Evolutionary conservation across 768 basidiomycete species (phyloP).

Genomic region (Suillus cothurnatus): DNA sequence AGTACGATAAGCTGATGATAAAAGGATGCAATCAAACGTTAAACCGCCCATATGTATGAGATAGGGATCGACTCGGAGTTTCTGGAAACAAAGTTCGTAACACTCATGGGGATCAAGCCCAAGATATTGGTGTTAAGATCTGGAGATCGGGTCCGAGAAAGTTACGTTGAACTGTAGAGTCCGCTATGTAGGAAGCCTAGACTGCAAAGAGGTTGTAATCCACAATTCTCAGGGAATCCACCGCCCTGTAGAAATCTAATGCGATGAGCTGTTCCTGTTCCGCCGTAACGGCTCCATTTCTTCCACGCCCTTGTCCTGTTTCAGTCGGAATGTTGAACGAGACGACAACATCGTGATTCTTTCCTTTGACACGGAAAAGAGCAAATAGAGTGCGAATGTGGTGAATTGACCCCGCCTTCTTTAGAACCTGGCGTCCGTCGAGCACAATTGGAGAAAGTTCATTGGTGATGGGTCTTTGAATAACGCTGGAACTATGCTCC

Average conservation of each 20-base stretch:
- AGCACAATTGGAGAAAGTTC: conserved; percentile 67
- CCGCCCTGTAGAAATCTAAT: conserved; percentile 55
- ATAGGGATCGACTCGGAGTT: not conserved
- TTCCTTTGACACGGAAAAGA: conserved; percentile 73
- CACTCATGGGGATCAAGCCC: not conserved
- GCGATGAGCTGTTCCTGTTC: conserved; percentile 33
- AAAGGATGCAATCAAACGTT: not conserved
- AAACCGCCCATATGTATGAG: not conserved
- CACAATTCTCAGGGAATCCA: conserved; percentile 61
- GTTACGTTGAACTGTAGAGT: not conserved
- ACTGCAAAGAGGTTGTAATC: conserved; percentile 70
- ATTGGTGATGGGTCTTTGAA: conserved; percentile 31
- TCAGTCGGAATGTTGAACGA: conserved; percentile 78
- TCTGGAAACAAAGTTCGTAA: not conserved
- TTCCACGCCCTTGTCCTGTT: conserved; percentile 39
- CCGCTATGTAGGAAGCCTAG: not conserved
- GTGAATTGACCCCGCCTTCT: conserved; percentile 65
- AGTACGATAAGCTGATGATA: not conserved
- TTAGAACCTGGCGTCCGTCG: conserved; percentile 67
- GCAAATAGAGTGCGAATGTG: conserved; percentile 53
- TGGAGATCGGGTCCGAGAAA: conserved; percentile 1
- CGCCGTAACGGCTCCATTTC: conserved; percentile 39
- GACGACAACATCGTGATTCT: conserved; percentile 79
- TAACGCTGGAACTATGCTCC: not conserved
- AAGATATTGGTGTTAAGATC: not conserved